Base-by-base conservation (phyloP, 176 grass and related monocot genomes). In the Aegilops umbellulata region DNA sequence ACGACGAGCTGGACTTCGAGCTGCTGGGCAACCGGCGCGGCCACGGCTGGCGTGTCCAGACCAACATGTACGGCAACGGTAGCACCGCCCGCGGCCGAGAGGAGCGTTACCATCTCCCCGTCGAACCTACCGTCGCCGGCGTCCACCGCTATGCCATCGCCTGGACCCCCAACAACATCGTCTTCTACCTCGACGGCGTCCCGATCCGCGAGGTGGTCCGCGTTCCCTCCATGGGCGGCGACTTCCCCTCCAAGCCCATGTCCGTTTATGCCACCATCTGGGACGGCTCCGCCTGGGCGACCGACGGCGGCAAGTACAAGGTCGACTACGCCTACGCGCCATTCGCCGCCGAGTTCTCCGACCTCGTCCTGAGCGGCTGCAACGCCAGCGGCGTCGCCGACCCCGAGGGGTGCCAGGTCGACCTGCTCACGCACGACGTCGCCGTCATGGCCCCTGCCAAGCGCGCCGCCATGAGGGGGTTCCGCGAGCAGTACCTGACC, bases 1-100 rank as follows among this genome's bases (percentile, higher is more conserved):
- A 98, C 74, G 93, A 98, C 69, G 95, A 95, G 83, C 69, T 98
- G 77, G 95, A 98, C 77, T 95, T 95, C 23, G 95, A 98, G 91
- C 86, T 98, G 58, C 70, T 98, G 65, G 95, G 93, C 72, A 95
- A 93, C 79, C 78, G 87, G 1, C 90, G 57, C 5, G 95, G 89
- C 6, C 92, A 92, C 57, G 89, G 80, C 24, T 97, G 95, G 95
- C 88, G 80, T 63, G 53, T 95, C 0, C 95, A 98, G 85, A 98
- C 95, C 32, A 98, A 97, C 61, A 35, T 98, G 36, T 98, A 92
- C 75, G 95, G 95, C 44, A 95, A 95, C 47, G 95, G 93, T 23
- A 98, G 95, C 93, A 93, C 88, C 66, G 57, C 55, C 62, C 87
- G 91, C 9, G 95, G 95, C 64, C 87, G 95, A 0, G 95, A 98